These are phyloP conservation scores for Penicillium sp. DNA, from an alignment of 2,329 filamentous ascomycete genomes.

Conservation along the genomic window DNA sequence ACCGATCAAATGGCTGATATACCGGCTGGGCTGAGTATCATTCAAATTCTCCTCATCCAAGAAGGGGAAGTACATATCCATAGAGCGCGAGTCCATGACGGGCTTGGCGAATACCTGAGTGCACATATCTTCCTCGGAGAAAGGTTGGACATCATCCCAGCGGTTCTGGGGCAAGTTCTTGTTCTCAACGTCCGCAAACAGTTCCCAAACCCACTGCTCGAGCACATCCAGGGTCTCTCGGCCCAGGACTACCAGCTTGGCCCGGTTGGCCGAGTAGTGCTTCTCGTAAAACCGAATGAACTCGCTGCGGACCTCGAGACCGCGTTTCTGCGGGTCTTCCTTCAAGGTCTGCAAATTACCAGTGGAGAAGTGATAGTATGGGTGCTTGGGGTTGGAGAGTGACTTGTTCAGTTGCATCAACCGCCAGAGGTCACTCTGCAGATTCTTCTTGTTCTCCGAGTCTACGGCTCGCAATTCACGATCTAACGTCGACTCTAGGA, in stretches of 20 bases:
- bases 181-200: constrained; percentile 82
- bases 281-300: constrained; percentile 91
- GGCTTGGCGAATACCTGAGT: constrained; percentile 87
- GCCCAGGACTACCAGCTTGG: constrained; percentile 89
- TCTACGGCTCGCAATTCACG: constrained; percentile 88
- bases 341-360: constrained; percentile 87
- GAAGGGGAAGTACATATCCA: constrained; percentile 84
- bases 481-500: constrained; percentile 82
- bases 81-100: constrained; percentile 81
- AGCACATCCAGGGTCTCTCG: constrained; percentile 81
- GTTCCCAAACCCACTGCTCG: constrained; percentile 80
- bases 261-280: constrained; percentile 90
- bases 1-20: constrained; percentile 86
- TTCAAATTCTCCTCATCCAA: constrained; percentile 81
- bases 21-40: constrained; percentile 81
- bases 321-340: constrained; percentile 76
- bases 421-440: constrained; percentile 89
- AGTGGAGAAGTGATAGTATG: constrained; percentile 89
- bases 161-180: constrained; percentile 74
- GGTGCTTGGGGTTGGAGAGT: constrained; percentile 84
- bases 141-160: constrained; percentile 69
- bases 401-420: constrained; percentile 87
- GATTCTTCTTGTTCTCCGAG: constrained; percentile 96
- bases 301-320: constrained; percentile 84
- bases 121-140: constrained; percentile 64